These are phyloP conservation scores for Bipolaris bicolor DNA, from an alignment of 2,329 filamentous ascomycete genomes.

Conservation along the genomic window DNA sequence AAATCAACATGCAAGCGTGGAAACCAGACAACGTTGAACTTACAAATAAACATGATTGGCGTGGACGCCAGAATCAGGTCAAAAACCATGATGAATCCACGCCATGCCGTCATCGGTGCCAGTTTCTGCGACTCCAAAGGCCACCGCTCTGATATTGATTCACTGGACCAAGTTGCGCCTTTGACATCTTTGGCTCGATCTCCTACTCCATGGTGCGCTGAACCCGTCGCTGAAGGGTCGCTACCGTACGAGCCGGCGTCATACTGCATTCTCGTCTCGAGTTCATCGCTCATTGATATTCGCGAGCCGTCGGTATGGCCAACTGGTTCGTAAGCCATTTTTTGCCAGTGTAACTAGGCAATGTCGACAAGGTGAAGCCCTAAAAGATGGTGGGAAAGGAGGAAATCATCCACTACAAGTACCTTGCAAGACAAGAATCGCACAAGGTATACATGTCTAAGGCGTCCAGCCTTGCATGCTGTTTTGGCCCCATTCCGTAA, in stretches of 20 bases:
- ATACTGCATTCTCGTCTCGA: constrained; percentile 18
- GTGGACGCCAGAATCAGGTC: constrained; percentile 33
- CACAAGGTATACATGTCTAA: not conserved
- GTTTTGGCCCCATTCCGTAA: not conserved
- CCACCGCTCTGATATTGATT: constrained; percentile 13
- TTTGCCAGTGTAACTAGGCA: too few species aligned
- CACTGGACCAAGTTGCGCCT: not conserved
- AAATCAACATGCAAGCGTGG: constrained; percentile 9
- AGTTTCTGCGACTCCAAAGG: constrained; percentile 27
- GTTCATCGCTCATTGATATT: constrained; percentile 1
- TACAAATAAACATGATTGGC: constrained; percentile 39
- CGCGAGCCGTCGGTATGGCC: not conserved
- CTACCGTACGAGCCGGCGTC: constrained; percentile 10
- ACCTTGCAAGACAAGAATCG: not conserved
- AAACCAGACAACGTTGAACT: not conserved
- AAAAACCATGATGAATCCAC: constrained; percentile 27
- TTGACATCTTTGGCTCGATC: not conserved
- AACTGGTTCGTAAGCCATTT: constrained; percentile 11
- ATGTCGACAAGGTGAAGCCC: not conserved
- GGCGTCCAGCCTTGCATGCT: not conserved
- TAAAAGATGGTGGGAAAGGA: not conserved
- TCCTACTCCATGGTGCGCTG: not conserved
- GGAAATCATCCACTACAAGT: not conserved
- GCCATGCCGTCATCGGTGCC: constrained; percentile 27
- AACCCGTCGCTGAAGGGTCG: constrained; percentile 2